Evolutionary conservation across 495 filamentous ascomycete genomes (phyloP), one percentile per base, ranked within the genome.

Genomic region (Schizothecium vesticola): DNA sequence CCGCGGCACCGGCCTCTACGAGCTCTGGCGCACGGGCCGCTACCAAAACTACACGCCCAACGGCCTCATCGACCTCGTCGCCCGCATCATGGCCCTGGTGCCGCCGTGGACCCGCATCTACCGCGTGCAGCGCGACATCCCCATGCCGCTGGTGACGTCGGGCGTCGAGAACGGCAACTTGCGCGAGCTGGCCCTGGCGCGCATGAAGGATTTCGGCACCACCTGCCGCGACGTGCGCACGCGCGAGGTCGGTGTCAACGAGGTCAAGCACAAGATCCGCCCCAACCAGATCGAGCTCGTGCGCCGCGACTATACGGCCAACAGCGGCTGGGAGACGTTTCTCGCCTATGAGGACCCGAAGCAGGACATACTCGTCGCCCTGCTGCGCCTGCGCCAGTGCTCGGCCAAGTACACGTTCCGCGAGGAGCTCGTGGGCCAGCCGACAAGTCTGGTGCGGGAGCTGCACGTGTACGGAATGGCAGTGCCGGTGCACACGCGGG

Each of bases 11-110:
- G 95, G 95, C 22, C 86, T 99, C 12, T 99, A 99, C 80, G 95
- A 99, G 79, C 83, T 99, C 25, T 99, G 95, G 95, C 86, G 96
- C 26, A 98, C 95, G 1, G 96, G 95, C 5, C 85, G 95, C 62
- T 99, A 98, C 80, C 95, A 97, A 78, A 98, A 97, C 77, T 99
- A 99, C 79, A 99, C 94, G 0, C 95, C 95, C 10, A 99, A 99
- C 74, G 93, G 91, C 3, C 86, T 99, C 24, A 91, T 99, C 66
- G 95, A 99, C 75, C 85, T 99, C 0, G 96, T 99, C 0, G 95
- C 95, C 23, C 89, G 96, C 10, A 99, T 99, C 60, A 81, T 99
- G 62, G 95, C 95, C 0, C 86, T 99, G 16, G 89, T 99, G 0
- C 95, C 95, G 3, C 95, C 95, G 24, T 99, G 95, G 95, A 99